phyloP scores from a whole-genome alignment of 139 green algal species.

The Volvox africanus region DNA sequence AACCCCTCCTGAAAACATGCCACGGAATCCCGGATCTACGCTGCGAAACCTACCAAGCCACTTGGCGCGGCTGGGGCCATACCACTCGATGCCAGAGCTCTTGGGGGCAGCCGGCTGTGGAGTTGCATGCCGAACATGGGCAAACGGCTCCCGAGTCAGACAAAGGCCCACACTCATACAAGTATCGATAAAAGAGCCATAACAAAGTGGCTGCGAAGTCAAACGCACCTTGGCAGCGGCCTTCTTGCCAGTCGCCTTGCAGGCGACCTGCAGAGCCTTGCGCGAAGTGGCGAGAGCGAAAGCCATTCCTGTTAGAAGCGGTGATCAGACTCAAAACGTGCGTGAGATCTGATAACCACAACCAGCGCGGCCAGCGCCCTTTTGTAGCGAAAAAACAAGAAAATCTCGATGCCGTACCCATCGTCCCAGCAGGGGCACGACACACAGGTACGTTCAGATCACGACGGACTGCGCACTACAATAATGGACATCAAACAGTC shows the following conservation, averaged over 20 bases:
- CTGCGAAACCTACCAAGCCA: constrained; percentile 60
- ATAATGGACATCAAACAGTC: background rate
- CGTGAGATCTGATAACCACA: background rate
- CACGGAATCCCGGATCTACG: background rate
- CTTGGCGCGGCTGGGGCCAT: constrained; percentile 76
- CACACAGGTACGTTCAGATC: background rate
- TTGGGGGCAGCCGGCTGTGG: constrained; percentile 23
- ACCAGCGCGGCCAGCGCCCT: background rate
- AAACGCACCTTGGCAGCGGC: background rate
- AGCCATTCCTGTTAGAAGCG: background rate
- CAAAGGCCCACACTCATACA: background rate
- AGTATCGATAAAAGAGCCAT: background rate
- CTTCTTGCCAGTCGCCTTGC: constrained; percentile 35
- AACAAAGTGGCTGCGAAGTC: background rate
- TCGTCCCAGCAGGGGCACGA: too few species aligned
- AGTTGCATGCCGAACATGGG: background rate
- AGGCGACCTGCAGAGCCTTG: constrained; percentile 29
- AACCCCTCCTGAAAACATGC: background rate
- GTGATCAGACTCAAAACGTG: background rate
- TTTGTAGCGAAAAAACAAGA: background rate
- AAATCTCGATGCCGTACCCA: background rate
- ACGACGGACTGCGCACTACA: background rate
- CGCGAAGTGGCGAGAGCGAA: constrained; percentile 38
- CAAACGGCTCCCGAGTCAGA: background rate
- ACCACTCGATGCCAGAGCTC: constrained; percentile 68